Evolutionary conservation across 345 rosid genomes (phyloP), one percentile per base, ranked within the genome.

Genomic region (Citrus glauca): DNA sequence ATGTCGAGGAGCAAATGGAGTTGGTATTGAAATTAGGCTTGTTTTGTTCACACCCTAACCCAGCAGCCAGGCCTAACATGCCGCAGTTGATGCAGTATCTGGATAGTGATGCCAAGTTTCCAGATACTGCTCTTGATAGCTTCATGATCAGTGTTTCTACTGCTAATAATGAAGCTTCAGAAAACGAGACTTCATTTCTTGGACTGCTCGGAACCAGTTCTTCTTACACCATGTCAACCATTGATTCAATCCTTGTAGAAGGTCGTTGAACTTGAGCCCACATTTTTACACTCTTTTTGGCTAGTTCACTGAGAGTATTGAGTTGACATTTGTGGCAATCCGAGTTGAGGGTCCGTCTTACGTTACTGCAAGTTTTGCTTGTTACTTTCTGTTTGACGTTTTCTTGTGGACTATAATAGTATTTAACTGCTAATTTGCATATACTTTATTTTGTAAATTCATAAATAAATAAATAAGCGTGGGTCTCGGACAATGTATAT

Each of bases 41-140:
- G 60, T 16, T 80, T 27, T 83, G 86, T 80, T 69, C 79, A 19
- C 81, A 78, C 11, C 11, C 35, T 4, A 56, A 70, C 42, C 66
- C 77, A 9, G 59, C 3, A 1, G 22, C 66, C 1, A 73, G 86
- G 73, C 86, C 81, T 5, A 77, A 69, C 25, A 80, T 83, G 77
- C 63, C 37, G 60, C 69, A 81, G 27, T 73, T 84, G 61, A 57
- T 81, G 24, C 86, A 85, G 24, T 85, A 80, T 67, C 82, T 89
- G 11, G 87, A 85, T 38, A 80, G 88, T 10, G 68, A 78, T 32
- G 82, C 69, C 8, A 9, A 7, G 7, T 57, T 83, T 24, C 70
- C 76, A 7, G 73, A 80, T 64, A 48, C 74, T 22, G 66, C 73
- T 53, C 57, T 6, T 17, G 57, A 53, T 53, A 53, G 57, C 57